Evolutionary conservation across 208 protist species (phyloP), one percentile per base, ranked within the genome.

Genomic region (Crithidia bombi): DNA sequence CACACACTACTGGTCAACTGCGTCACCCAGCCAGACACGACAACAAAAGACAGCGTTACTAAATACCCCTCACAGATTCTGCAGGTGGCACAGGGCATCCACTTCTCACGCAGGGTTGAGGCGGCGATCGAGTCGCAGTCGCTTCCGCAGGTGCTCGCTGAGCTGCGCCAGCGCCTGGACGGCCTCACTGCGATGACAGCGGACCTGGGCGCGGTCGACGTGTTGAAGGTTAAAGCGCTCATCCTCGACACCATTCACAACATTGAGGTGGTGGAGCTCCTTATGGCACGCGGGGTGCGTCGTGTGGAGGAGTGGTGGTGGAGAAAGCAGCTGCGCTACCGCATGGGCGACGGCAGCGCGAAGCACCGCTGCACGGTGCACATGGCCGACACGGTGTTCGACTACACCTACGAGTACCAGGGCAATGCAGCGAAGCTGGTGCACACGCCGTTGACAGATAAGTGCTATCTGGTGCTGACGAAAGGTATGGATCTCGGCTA

Each of bases 241-340:
- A 92, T 99, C 32, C 77, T 99, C 36, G 97, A 98, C 73, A 75
- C 98, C 0, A 98, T 99, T 63, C 97, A 99, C 90, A 94, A 95
- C 78, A 88, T 97, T 23, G 96, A 99, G 52, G 89, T 99, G 43
- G 83, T 97, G 11, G 88, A 97, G 52, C 69, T 95, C 41, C 83
- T 98, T 41, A 64, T 83, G 25, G 28, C 50, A 17, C 84, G 86
- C 47, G 25, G 73, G 30, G 83, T 94, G n/a, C 71, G 59, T 6
- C 49, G 43, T 10, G 69, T 83, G 10, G 78, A 83, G 19, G 74
- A 86, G 59, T 99, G 97, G 98, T 89, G 86, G 72, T 99, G 98
- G 98, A 96, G 97, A 64, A 98, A 98, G 82, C 97, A 99, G 82
- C 86, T 99, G 61, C 95, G 98, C 5, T 99, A 98, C 83, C 94